Evolutionary conservation across 768 basidiomycete species (phyloP).

Genomic region (Mycena leptocephala): DNA sequence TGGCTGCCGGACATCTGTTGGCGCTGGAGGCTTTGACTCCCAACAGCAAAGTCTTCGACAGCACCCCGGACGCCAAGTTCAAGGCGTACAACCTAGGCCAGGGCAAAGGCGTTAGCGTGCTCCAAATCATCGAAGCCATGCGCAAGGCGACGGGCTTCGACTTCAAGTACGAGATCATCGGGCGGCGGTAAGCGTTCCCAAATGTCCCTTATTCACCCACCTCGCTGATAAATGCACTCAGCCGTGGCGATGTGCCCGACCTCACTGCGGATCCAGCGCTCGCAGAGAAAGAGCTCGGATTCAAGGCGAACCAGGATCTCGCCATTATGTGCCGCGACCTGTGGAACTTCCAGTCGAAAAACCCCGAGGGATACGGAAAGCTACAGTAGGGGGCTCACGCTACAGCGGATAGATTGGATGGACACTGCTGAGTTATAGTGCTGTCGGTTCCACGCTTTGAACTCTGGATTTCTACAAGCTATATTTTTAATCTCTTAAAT

Average conservation of each 20-base stretch:
- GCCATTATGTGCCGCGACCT: slow-evolving; percentile 96
- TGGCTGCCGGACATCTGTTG: slow-evolving; percentile 94
- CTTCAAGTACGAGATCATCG: slow-evolving; percentile 92
- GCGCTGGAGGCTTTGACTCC: slow-evolving; percentile 88
- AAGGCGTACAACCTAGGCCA: slow-evolving; percentile 98
- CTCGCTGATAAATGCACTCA: slow-evolving; percentile 48
- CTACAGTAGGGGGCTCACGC: not conserved
- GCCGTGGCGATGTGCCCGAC: slow-evolving; percentile 96
- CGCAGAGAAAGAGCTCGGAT: slow-evolving; percentile 94
- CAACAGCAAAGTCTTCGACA: slow-evolving; percentile 74
- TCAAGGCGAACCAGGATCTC: slow-evolving; percentile 85
- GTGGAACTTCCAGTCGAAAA: slow-evolving; percentile 99
- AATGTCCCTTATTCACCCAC: slow-evolving; percentile 12
- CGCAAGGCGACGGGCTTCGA: slow-evolving; percentile 89
- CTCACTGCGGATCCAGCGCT: slow-evolving; percentile 94
- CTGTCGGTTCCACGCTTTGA: not conserved
- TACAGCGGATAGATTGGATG: slow-evolving; percentile 14
- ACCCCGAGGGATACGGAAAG: slow-evolving; percentile 82
- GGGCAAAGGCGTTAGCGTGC: slow-evolving; percentile 92
- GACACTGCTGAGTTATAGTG: not conserved
- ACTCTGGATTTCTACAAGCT: not conserved
- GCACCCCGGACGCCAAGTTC: slow-evolving; percentile 72
- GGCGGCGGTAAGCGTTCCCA: slow-evolving; percentile 78
- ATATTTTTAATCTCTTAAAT: slow-evolving; percentile 17
- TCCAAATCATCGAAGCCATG: slow-evolving; percentile 97